These are phyloP conservation scores for Oryza coarctata DNA, from an alignment of 176 grass and related monocot genomes.

Conservation along the genomic window DNA sequence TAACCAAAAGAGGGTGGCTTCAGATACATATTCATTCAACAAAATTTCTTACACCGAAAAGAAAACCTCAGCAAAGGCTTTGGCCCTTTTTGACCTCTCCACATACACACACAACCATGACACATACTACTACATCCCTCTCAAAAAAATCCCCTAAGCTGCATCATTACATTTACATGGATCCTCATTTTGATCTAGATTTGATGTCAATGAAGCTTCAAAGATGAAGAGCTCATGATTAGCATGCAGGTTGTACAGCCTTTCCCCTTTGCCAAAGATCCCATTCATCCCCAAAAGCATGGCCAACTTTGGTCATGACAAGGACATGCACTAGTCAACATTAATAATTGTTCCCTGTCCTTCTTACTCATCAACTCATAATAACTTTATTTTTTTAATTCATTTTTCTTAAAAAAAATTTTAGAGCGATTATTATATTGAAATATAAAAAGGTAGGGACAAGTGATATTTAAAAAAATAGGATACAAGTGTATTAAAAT, in stretches of 20 bases:
- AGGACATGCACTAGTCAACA: slow-evolving; percentile 52
- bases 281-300: slow-evolving; percentile 55
- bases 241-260: background rate
- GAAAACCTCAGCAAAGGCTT: slow-evolving; percentile 30
- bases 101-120: background rate
- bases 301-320: slow-evolving; percentile 60
- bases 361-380: background rate
- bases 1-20: slow-evolving; percentile 37
- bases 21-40: slow-evolving; percentile 30
- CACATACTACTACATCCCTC: slow-evolving; percentile 9
- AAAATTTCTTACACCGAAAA: slow-evolving; percentile 45
- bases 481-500: too few species aligned
- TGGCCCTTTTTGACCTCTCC: slow-evolving; percentile 40
- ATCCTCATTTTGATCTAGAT: slow-evolving; percentile 40
- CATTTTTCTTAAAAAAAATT: too few species aligned
- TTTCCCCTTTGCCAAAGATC: slow-evolving; percentile 23
- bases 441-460: too few species aligned
- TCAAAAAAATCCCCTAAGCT: background rate
- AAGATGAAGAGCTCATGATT: slow-evolving; percentile 6
- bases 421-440: too few species aligned
- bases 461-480: too few species aligned
- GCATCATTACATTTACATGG: slow-evolving; percentile 37
- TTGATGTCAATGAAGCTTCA: slow-evolving; percentile 26
- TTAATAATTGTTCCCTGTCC: slow-evolving; percentile 36
- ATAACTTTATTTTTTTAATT: too few species aligned